Evolutionary conservation across 305 asterid species (phyloP), one percentile per base, ranked within the genome.

Genomic region (Plantago coronopus): DNA sequence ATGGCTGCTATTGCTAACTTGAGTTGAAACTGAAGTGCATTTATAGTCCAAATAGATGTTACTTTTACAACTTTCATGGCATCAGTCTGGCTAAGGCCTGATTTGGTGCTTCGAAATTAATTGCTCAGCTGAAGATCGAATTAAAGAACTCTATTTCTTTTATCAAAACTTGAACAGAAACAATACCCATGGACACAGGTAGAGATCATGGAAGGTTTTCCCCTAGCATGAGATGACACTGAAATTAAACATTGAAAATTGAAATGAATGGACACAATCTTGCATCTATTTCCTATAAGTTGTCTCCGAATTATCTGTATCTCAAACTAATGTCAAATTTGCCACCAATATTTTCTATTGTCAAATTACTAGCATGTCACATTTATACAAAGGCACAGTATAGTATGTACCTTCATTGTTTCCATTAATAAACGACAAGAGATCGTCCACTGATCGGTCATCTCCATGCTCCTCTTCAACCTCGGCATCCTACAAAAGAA

Each of bases 401-500:
- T 25, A 27, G 25, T 27, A 49, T 23, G 31, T 84, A 93, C 97
- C 97, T 81, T 70, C 88, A 76, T 74, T 68, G 69, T 60, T 81
- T 66, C 97, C 95, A 74, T 93, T 89, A 68, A 93, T 93, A 73
- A 81, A 93, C 23, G 96, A 85, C 68, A 93, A 76, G 54, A 93
- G 90, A 71, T 93, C 98, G 76, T 93, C 98, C 47, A 93, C 95
- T 55, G 98, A 87, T 46, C 97, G 96, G 21, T 87, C 84, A 76
- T 89, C 98, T 66, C 78, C 86, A 48, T 46, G 94, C 76, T 83
- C 96, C 83, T 77, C 98, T 82, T 83, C 98, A 59, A 67, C 75
- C 72, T 87, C 95, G 54, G 70, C 81, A 78, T 76, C 87, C 97
- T 86, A 71, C 37, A 69, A 78, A 81, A 23, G 13, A 74, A 61